Percentiles rank a stretch among this genome's conserved stretches.
phyloP scores from a whole-genome alignment of 495 filamentous ascomycete species.

The Filosporella fistucella region DNA sequence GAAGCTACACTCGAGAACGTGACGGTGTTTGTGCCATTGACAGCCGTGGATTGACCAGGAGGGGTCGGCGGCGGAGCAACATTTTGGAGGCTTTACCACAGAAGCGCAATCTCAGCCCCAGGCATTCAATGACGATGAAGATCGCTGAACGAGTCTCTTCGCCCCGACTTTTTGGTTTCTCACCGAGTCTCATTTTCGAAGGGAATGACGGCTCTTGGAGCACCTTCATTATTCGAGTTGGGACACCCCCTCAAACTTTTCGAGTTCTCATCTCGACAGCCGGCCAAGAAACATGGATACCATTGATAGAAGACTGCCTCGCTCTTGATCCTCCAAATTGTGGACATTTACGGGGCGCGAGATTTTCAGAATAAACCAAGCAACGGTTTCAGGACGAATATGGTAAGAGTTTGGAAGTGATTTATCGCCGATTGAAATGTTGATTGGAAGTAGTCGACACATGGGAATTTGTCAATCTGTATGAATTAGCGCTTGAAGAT shows the following conservation, averaged over 20 bases:
- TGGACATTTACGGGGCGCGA: constrained; percentile 7
- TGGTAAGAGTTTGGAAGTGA: too few relatives aligned
- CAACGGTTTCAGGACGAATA: neutral
- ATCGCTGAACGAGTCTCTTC: too few relatives aligned
- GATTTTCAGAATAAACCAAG: neutral
- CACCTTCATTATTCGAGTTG: constrained; percentile 29
- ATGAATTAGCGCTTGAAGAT: constrained; percentile 27
- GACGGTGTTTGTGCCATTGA: too few relatives aligned
- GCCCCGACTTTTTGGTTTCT: too few relatives aligned
- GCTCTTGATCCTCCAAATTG: constrained; percentile 14
- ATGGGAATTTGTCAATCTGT: too few relatives aligned
- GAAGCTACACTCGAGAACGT: too few relatives aligned
- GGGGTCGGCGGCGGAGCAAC: too few relatives aligned
- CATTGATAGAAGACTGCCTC: constrained; percentile 4
- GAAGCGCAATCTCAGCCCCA: too few relatives aligned
- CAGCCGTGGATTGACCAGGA: too few relatives aligned
- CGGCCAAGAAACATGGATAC: constrained; percentile 35
- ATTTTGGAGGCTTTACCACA: too few relatives aligned
- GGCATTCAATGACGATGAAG: too few relatives aligned
- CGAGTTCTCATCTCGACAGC: constrained; percentile 42
- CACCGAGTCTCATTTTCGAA: constrained; percentile 14
- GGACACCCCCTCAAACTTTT: constrained; percentile 35
- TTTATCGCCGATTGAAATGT: too few relatives aligned
- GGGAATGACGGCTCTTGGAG: constrained; percentile 37
- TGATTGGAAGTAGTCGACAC: constrained; percentile 18